phyloP scores from a whole-genome alignment of 1,284 basidiomycete species.

The Melampsora larici-populina region DNA sequence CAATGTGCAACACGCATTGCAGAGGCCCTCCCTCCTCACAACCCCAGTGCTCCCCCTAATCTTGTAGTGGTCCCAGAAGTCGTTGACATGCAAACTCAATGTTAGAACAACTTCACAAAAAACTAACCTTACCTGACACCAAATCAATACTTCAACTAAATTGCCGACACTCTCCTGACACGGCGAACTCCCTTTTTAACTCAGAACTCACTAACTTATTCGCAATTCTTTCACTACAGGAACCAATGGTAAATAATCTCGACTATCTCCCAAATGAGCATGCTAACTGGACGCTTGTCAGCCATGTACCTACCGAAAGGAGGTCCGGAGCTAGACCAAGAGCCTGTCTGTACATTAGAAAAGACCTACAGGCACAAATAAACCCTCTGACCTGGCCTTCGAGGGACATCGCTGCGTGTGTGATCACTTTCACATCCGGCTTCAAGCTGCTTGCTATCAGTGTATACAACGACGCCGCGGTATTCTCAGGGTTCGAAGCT shows the following conservation, averaged over 20 bases:
- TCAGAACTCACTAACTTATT: background rate
- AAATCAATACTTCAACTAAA: background rate
- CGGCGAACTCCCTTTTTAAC: background rate
- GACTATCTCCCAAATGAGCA: background rate
- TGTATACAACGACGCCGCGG: background rate
- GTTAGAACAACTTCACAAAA: background rate
- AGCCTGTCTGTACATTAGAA: conserved; percentile 13
- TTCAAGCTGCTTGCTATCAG: background rate
- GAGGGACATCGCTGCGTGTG: too few species aligned
- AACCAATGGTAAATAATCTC: background rate
- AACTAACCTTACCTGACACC: too few species aligned
- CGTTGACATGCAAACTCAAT: background rate
- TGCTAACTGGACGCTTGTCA: background rate
- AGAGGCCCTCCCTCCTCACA: background rate
- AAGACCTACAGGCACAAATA: too few species aligned
- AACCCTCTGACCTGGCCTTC: too few species aligned
- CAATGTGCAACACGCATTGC: too few species aligned
- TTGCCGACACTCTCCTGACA: conserved; percentile 5
- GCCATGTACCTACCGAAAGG: background rate
- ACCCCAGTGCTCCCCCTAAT: background rate
- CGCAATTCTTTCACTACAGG: background rate
- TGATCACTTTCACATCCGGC: too few species aligned
- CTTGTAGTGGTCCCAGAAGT: background rate
- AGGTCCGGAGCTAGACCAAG: background rate
- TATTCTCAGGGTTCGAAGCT: background rate